Percentiles rank a stretch among this genome's conserved stretches.
These are phyloP conservation scores for Boletus huronensis DNA, from an alignment of 768 basidiomycete genomes.

Conservation along the genomic window DNA sequence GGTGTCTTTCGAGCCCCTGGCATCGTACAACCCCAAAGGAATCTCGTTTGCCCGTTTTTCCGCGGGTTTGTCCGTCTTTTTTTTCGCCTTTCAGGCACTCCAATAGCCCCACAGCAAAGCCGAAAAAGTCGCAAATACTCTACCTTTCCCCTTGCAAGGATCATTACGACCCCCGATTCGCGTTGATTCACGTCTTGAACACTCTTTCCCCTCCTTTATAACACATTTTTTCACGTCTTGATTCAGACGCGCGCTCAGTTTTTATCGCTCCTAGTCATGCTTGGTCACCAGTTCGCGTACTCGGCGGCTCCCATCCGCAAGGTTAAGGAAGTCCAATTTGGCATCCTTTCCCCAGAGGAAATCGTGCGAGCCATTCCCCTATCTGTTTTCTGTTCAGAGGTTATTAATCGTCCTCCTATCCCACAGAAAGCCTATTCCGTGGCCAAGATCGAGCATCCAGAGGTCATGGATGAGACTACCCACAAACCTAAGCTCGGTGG, in stretches of 20 bases:
- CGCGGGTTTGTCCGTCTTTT: slow-evolving; percentile 13
- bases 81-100: slow-evolving; percentile 5
- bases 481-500: slow-evolving; percentile 90
- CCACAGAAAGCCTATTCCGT: slow-evolving; percentile 96
- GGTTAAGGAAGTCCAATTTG: slow-evolving; percentile 97
- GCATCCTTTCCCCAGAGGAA: slow-evolving; percentile 97
- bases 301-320: slow-evolving; percentile 93
- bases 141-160: slow-evolving; percentile 1
- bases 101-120: slow-evolving; percentile 4
- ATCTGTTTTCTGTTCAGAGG: background rate
- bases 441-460: slow-evolving; percentile 96
- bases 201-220: background rate
- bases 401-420: slow-evolving; percentile 16
- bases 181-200: slow-evolving; percentile 26
- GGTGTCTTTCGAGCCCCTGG: background rate
- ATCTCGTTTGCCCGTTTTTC: slow-evolving; percentile 9
- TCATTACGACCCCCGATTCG: slow-evolving; percentile 17
- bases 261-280: slow-evolving; percentile 45
- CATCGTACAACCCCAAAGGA: background rate
- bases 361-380: slow-evolving; percentile 53
- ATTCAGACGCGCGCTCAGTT: slow-evolving; percentile 17
- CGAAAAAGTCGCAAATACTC: slow-evolving; percentile 23
- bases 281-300: slow-evolving; percentile 87
- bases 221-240: background rate
- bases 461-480: slow-evolving; percentile 95